Percentiles rank a stretch among this genome's conserved stretches.
Conservation (phyloP, 2,329 filamentous ascomycete genomes). For the Onygenales sp. region DNA sequence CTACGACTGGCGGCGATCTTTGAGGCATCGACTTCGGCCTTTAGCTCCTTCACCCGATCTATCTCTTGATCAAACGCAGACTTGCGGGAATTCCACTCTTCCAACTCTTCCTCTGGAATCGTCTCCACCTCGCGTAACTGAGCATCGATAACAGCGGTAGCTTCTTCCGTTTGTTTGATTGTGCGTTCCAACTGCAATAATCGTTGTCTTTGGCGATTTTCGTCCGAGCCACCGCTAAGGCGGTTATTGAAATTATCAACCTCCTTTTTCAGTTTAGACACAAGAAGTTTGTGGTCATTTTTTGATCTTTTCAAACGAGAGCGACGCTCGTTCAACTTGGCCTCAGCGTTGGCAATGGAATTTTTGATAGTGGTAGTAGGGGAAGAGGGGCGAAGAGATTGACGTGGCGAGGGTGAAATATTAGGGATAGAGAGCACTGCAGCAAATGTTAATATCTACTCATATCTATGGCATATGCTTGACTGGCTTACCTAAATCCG, state of each 20-base stretch:
- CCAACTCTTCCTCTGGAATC: slow-evolving; percentile 47
- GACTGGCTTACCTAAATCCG: slow-evolving; percentile 44
- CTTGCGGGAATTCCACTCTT: slow-evolving; percentile 45
- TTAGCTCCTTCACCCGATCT: slow-evolving; percentile 41
- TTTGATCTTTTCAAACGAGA: slow-evolving; percentile 50
- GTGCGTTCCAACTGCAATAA: slow-evolving; percentile 53
- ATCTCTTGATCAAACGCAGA: slow-evolving; percentile 45
- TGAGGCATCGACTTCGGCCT: slow-evolving; percentile 41
- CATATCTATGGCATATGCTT: slow-evolving; percentile 15
- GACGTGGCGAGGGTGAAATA: slow-evolving; percentile 43
- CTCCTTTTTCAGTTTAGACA: slow-evolving; percentile 51
- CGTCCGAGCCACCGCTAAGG: slow-evolving; percentile 49
- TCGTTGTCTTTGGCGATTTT: slow-evolving; percentile 53
- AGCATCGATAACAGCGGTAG: slow-evolving; percentile 43
- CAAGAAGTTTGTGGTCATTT: slow-evolving; percentile 51
- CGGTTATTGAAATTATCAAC: slow-evolving; percentile 49
- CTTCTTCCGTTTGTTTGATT: slow-evolving; percentile 55
- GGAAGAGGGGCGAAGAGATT: slow-evolving; percentile 52
- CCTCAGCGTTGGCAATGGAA: slow-evolving; percentile 53
- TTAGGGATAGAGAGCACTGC: slow-evolving; percentile 22
- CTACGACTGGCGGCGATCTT: slow-evolving; percentile 45
- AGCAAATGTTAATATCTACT: slow-evolving; percentile 6
- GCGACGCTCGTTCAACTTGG: slow-evolving; percentile 50
- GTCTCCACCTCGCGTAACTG: slow-evolving; percentile 48
- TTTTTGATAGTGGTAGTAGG: slow-evolving; percentile 57